Percentiles rank a stretch among this genome's conserved stretches.
Evolutionary conservation across 257 asterid species (phyloP).

Genomic region (Fraxinus excelsior): DNA sequence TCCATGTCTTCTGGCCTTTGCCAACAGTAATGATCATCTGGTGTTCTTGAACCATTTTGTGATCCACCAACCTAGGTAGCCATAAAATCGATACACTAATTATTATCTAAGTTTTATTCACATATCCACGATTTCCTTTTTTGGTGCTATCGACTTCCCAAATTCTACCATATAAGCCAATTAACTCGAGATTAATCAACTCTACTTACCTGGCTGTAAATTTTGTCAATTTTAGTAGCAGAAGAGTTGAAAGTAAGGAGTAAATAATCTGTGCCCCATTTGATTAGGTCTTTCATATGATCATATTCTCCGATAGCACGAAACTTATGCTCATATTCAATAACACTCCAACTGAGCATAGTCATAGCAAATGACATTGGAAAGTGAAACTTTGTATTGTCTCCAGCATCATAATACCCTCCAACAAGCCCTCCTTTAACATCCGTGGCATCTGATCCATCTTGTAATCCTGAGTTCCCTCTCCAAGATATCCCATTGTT

Average conservation of each 20-base stretch:
- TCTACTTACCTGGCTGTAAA: constrained; percentile 65
- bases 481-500: constrained; percentile 74
- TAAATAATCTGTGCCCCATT: constrained; percentile 91
- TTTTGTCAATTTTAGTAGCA: constrained; percentile 60
- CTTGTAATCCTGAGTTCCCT: constrained; percentile 72
- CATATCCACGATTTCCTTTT: neutral
- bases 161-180: too few species aligned
- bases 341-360: constrained; percentile 90
- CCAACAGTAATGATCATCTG: constrained; percentile 95
- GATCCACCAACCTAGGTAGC: constrained; percentile 66
- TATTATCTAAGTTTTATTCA: neutral
- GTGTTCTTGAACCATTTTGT: constrained; percentile 54
- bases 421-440: constrained; percentile 79
- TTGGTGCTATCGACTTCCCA: neutral
- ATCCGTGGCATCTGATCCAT: constrained; percentile 62
- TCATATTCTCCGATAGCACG: constrained; percentile 71
- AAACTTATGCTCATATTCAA: constrained; percentile 81
- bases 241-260: constrained; percentile 80
- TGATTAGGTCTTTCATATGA: constrained; percentile 66
- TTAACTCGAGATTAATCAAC: neutral
- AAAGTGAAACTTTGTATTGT: constrained; percentile 71
- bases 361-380: constrained; percentile 96
- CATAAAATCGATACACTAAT: neutral
- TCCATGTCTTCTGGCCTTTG: constrained; percentile 82
- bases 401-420: constrained; percentile 93